Evolutionary conservation across 2,329 filamentous ascomycete genomes (phyloP).

Genomic region (Byssoonygena ceratinophila): DNA sequence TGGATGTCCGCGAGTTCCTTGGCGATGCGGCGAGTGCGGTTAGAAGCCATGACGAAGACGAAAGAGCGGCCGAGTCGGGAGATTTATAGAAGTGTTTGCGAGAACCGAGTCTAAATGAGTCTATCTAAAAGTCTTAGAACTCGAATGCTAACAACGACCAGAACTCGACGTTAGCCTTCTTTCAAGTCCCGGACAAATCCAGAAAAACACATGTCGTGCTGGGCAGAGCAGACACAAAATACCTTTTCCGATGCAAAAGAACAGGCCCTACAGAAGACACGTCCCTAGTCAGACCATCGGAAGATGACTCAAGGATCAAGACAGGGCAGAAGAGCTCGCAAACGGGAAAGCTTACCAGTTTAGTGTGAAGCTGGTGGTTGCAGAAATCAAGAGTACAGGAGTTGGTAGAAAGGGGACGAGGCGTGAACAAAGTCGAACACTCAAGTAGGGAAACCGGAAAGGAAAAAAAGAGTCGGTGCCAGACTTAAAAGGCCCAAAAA

Average conservation of each 20-base stretch:
- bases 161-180: neutral
- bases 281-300: neutral
- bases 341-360: neutral
- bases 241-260: neutral
- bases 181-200: neutral
- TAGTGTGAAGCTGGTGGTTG: neutral
- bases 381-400: neutral
- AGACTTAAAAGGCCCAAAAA: neutral
- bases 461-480: neutral
- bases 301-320: neutral
- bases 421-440: neutral
- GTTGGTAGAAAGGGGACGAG: neutral
- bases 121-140: neutral
- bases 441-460: neutral
- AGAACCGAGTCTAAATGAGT: neutral
- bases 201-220: neutral
- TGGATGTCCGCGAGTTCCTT: slow-evolving; percentile 43
- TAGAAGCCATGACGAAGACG: slow-evolving; percentile 40
- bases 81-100: neutral
- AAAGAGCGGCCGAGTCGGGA: neutral
- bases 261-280: neutral
- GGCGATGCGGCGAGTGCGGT: slow-evolving; percentile 46
- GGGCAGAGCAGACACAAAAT: neutral
- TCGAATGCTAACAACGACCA: neutral
- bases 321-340: neutral